A percentile compares a stretch with the other conserved stretches of the same genome.
phyloP scores from a whole-genome alignment of 2,329 filamentous ascomycete genomes.

The Claviceps monticola region DNA sequence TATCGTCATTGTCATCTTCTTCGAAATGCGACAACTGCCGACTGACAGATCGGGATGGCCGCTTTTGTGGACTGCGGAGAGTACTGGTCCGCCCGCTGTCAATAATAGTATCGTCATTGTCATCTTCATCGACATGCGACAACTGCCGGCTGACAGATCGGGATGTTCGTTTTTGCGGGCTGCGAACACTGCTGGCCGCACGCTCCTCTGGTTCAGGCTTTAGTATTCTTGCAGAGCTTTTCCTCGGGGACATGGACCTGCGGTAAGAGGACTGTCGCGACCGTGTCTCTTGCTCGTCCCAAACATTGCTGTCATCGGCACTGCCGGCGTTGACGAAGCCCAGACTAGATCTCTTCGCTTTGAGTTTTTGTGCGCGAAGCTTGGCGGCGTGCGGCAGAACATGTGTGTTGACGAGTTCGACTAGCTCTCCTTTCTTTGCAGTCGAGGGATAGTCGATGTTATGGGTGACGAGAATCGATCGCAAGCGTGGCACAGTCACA shows the following conservation, averaged over 20 bases:
- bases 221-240: conserved; percentile 38
- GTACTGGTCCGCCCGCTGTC: conserved; percentile 13
- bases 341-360: conserved; percentile 72
- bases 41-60: conserved; percentile 39
- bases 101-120: not conserved
- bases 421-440: conserved; percentile 80
- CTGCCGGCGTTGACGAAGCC: conserved; percentile 63
- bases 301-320: conserved; percentile 50
- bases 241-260: conserved; percentile 41
- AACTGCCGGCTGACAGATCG: conserved; percentile 41
- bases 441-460: conserved; percentile 74
- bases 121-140: conserved; percentile 22
- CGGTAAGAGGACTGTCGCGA: conserved; percentile 35
- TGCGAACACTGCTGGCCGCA: conserved; percentile 23
- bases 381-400: conserved; percentile 66
- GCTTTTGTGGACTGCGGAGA: conserved; percentile 37
- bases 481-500: conserved; percentile 76
- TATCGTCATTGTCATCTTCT: not conserved
- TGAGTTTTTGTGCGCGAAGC: conserved; percentile 59
- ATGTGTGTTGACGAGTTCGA: conserved; percentile 69
- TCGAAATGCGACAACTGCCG: conserved; percentile 35
- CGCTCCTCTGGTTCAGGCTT: conserved; percentile 38
- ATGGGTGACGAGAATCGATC: conserved; percentile 83
- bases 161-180: conserved; percentile 40
- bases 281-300: conserved; percentile 44